Evolutionary conservation across 352 stramenopile genomes (phyloP).

Genomic region (Aphanomyces stellatus): DNA sequence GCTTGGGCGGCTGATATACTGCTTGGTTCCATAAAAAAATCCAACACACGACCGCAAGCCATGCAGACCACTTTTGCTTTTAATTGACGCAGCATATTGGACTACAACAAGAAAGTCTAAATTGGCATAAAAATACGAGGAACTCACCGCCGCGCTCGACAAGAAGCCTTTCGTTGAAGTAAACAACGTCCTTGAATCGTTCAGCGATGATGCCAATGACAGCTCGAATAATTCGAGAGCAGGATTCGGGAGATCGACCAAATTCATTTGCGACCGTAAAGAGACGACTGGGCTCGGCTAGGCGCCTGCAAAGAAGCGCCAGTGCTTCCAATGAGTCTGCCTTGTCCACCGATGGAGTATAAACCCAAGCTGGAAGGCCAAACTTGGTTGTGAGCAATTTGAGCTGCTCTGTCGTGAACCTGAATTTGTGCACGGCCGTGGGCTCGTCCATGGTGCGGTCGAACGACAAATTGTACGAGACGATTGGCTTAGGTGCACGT

Average conservation of each 20-base stretch:
- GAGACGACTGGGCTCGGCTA: not conserved
- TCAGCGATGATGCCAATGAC: not conserved
- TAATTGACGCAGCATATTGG: not conserved
- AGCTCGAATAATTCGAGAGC: not conserved
- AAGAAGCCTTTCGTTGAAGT: not conserved
- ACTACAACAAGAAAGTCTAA: no score
- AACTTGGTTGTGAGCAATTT: not conserved
- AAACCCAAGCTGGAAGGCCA: not conserved
- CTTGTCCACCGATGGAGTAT: not conserved
- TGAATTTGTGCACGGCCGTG: not conserved
- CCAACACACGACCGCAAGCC: slow-evolving; percentile 7
- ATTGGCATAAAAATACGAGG: no score
- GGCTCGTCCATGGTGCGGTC: not conserved
- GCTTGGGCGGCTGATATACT: slow-evolving; percentile 11
- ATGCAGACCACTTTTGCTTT: not conserved
- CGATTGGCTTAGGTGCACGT: not conserved
- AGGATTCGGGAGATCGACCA: not conserved
- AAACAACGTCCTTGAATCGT: not conserved
- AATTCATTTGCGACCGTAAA: slow-evolving; percentile 9
- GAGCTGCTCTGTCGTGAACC: not conserved
- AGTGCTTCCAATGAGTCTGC: not conserved
- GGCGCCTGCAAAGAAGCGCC: not conserved
- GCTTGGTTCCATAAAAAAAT: slow-evolving; percentile 22
- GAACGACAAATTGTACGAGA: not conserved
- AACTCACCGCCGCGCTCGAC: not conserved